A percentile compares a stretch with the other conserved stretches of the same genome.
Evolutionary conservation across 1,139 yeast genomes (phyloP).

Genomic region (Pichia sp.): DNA sequence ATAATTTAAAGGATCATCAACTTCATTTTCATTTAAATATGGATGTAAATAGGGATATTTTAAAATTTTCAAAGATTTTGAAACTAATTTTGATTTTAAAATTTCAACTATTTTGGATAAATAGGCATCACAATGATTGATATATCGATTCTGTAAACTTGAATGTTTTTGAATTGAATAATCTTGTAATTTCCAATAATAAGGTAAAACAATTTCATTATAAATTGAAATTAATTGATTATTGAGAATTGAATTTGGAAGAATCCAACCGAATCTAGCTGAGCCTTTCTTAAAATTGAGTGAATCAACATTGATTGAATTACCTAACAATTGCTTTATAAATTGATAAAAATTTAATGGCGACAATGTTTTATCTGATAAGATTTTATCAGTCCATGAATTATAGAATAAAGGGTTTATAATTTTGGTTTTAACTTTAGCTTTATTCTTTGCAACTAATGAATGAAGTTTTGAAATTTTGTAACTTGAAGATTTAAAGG

Average conservation of each 20-base stretch:
- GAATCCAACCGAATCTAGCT: not conserved
- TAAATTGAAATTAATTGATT: too few species aligned
- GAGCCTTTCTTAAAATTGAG: not conserved
- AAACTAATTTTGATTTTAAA: too few species aligned
- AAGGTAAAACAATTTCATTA: too few species aligned
- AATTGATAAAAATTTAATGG: not conserved
- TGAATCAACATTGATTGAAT: not conserved
- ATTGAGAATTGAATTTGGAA: too few species aligned
- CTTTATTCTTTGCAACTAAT: not conserved
- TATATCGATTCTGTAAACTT: too few species aligned
- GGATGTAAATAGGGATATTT: not conserved
- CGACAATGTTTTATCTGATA: not conserved
- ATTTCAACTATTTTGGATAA: too few species aligned
- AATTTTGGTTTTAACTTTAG: too few species aligned
- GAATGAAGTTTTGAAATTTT: not conserved
- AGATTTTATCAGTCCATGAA: not conserved
- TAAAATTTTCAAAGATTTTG: too few species aligned
- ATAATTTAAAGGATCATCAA: not conserved
- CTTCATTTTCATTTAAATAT: not conserved
- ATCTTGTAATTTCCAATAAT: too few species aligned
- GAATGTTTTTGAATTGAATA: too few species aligned
- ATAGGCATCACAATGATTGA: too few species aligned
- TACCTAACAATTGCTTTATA: not conserved
- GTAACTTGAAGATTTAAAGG: not conserved
- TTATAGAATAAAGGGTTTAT: not conserved